Evolutionary conservation across 2,329 filamentous ascomycete species (phyloP).

Genomic region (Beauveria brongniartii): DNA sequence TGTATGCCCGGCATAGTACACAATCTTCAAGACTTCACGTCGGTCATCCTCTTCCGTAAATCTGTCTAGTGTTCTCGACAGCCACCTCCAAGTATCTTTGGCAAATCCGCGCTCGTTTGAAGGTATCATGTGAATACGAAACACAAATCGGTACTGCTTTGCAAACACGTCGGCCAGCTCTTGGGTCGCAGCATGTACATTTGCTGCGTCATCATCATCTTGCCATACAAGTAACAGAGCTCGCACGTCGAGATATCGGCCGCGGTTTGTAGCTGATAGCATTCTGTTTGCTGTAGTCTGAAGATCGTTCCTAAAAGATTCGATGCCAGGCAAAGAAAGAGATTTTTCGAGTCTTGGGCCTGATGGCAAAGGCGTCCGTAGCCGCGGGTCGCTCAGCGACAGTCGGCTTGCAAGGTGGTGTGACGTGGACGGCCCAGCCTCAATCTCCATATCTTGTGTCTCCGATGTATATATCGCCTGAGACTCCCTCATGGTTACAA

Average conservation of each 20-base stretch:
- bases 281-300: constrained; percentile 42
- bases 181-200: constrained; percentile 32
- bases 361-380: constrained; percentile 48
- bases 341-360: constrained; percentile 47
- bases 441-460: constrained; percentile 48
- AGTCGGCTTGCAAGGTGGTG: constrained; percentile 30
- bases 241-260: constrained; percentile 45
- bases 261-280: constrained; percentile 40
- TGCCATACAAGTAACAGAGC: constrained; percentile 50
- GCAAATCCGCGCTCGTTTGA: constrained; percentile 32
- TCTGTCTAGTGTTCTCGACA: constrained; percentile 41
- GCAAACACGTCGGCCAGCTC: constrained; percentile 44
- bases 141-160: constrained; percentile 43
- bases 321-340: constrained; percentile 40
- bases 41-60: constrained; percentile 47
- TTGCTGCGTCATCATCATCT: constrained; percentile 39
- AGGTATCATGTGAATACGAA: constrained; percentile 42
- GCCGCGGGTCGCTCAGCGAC: constrained; percentile 38
- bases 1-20: constrained; percentile 50
- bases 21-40: constrained; percentile 49
- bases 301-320: constrained; percentile 44
- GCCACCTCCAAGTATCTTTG: constrained; percentile 45
- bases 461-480: constrained; percentile 35
- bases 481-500: constrained; percentile 28
- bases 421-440: constrained; percentile 27